These are phyloP conservation scores for Acanthamoeba triangularis DNA, from an alignment of 208 protist species.

Conservation along the genomic window DNA sequence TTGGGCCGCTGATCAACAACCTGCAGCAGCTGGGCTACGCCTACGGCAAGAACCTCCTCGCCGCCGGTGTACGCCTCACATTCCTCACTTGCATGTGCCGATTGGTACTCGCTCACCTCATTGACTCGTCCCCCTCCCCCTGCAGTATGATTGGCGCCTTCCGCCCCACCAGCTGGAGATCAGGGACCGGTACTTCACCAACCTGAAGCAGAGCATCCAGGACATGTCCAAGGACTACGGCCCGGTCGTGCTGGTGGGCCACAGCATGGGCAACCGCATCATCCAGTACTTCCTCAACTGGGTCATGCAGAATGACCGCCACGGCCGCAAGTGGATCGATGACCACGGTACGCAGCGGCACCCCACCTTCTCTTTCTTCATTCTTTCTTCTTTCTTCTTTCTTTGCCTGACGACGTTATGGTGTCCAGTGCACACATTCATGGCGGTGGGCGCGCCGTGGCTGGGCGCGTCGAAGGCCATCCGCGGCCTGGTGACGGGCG, in stretches of 20 bases:
- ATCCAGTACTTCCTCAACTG: constrained; percentile 78
- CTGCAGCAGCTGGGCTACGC: constrained; percentile 65
- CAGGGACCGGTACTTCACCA: constrained; percentile 21
- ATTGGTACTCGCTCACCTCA: background rate
- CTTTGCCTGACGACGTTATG: too few relatives aligned
- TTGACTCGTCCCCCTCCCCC: background rate
- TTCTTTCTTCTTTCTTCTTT: background rate
- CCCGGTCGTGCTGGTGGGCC: constrained; percentile 45
- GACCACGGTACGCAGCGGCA: background rate
- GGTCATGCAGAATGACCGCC: background rate
- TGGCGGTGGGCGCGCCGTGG: constrained; percentile 75
- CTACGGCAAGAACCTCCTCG: constrained; percentile 40
- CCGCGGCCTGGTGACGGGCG: constrained; percentile 51
- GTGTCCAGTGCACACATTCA: constrained; percentile 66
- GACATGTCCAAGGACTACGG: background rate
- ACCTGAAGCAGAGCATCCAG: constrained; percentile 19
- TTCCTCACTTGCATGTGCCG: too few relatives aligned
- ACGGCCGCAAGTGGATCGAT: constrained; percentile 53
- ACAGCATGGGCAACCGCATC: constrained; percentile 76
- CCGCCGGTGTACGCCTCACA: background rate
- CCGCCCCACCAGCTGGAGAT: constrained; percentile 39
- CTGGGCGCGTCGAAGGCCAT: constrained; percentile 68
- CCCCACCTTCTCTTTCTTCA: background rate
- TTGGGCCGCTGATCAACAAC: constrained; percentile 71
- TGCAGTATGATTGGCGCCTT: constrained; percentile 61